phyloP scores from a whole-genome alignment of 1,284 basidiomycete species.

The Trichosporon asahii region DNA sequence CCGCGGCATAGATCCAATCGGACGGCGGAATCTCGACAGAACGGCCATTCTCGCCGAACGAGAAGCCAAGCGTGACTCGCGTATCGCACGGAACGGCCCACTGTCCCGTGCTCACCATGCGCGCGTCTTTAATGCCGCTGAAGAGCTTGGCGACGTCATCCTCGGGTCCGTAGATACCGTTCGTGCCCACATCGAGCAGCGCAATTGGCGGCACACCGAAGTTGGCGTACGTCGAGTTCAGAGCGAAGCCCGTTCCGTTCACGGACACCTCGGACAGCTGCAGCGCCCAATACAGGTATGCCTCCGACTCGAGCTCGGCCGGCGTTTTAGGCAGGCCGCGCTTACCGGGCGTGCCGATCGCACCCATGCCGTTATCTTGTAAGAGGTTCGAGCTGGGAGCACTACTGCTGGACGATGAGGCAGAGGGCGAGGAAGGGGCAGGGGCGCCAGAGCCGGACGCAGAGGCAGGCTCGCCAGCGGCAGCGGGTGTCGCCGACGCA shows the following conservation, averaged over 20 bases:
- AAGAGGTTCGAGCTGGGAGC: neutral
- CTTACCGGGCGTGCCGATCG: neutral
- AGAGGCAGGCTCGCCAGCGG: neutral
- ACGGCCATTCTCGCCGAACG: constrained; percentile 58
- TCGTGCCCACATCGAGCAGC: constrained; percentile 72
- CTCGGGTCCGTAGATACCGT: constrained; percentile 75
- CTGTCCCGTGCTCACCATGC: constrained; percentile 66
- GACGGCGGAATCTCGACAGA: constrained; percentile 69
- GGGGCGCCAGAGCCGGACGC: neutral
- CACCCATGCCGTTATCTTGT: neutral
- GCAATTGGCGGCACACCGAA: constrained; percentile 63
- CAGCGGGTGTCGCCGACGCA: neutral
- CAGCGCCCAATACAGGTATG: constrained; percentile 76
- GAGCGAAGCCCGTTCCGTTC: constrained; percentile 59
- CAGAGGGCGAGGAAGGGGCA: constrained; percentile 6
- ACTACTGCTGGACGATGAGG: neutral
- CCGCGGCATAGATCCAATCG: constrained; percentile 76
- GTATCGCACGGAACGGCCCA: constrained; percentile 81
- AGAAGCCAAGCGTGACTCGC: constrained; percentile 63
- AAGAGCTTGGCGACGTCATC: constrained; percentile 72
- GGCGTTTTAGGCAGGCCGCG: neutral
- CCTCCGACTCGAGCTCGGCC: constrained; percentile 33
- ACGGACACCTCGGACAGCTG: constrained; percentile 63
- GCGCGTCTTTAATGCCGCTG: constrained; percentile 60
- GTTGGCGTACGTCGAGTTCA: constrained; percentile 66